Conservation (phyloP, 2,329 filamentous ascomycete genomes). For the Sclerotinia nivalis region DNA sequence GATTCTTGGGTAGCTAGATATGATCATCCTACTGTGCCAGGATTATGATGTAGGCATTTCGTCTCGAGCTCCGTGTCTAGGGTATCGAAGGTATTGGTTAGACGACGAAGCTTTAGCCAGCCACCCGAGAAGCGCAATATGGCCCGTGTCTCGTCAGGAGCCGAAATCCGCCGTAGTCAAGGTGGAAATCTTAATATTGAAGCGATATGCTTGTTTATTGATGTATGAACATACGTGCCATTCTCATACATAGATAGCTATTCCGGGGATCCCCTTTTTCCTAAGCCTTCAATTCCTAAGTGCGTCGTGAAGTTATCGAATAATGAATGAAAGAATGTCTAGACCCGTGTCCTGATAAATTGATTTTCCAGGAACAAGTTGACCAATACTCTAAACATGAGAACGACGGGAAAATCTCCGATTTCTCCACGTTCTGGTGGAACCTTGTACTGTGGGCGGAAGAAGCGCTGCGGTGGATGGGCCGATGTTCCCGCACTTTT, state of each 20-base stretch:
- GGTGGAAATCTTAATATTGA: conserved; percentile 5
- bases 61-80: conserved; percentile 32
- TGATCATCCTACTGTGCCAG: conserved; percentile 2
- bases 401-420: conserved; percentile 2
- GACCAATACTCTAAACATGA: background rate
- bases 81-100: conserved; percentile 1
- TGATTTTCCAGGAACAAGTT: background rate
- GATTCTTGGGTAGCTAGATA: background rate
- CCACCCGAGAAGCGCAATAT: conserved; percentile 25
- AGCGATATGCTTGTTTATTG: conserved; percentile 1
- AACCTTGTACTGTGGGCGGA: conserved; percentile 9
- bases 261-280: background rate
- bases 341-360: conserved; percentile 11
- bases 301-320: conserved; percentile 16
- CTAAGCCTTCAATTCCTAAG: background rate
- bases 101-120: conserved; percentile 20
- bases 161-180: conserved; percentile 18
- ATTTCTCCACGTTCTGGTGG: conserved; percentile 18
- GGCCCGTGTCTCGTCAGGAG: conserved; percentile 14
- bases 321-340: background rate
- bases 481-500: conserved; percentile 22
- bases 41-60: conserved; percentile 31
- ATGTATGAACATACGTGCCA: background rate
- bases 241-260: background rate
- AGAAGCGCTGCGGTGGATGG: conserved; percentile 22